Conservation (phyloP, 2,329 filamentous ascomycete species). For the Penicillium verrucosum region DNA sequence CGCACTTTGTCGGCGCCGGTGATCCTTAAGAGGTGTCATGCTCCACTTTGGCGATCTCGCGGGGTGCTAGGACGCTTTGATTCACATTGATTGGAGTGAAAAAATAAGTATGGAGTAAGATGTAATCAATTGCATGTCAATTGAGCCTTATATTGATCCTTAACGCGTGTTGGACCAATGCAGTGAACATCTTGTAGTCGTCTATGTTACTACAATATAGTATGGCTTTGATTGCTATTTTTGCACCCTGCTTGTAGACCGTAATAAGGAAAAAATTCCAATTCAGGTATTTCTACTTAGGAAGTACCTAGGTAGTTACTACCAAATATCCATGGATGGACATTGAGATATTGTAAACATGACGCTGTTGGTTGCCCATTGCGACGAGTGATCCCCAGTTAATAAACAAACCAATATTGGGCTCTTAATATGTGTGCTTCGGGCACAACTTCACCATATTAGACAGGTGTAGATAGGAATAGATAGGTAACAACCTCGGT, state of each 20-base stretch:
- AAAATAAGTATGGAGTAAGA: background rate
- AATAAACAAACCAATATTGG: constrained; percentile 17
- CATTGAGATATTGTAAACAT: background rate
- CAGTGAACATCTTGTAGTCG: background rate
- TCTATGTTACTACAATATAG: too few relatives aligned
- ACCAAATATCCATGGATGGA: background rate
- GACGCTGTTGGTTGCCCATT: constrained; percentile 20
- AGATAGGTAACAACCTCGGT: background rate
- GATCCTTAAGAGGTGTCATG: background rate
- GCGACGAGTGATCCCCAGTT: constrained; percentile 13
- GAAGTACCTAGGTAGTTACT: background rate
- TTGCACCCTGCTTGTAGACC: too few relatives aligned
- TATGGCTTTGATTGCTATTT: background rate
- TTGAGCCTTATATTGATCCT: background rate
- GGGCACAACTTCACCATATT: constrained; percentile 12
- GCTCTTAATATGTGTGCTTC: constrained; percentile 6
- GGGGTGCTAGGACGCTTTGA: background rate
- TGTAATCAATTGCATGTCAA: background rate
- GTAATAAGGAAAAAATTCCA: too few relatives aligned
- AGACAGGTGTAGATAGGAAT: background rate
- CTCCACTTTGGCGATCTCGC: constrained; percentile 8
- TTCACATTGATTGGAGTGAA: background rate
- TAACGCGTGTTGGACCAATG: too few relatives aligned
- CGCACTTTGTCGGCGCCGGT: background rate
- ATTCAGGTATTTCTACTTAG: too few relatives aligned